These are phyloP conservation scores for Sphenostylis stenocarpa DNA, from an alignment of 306 rosid genomes.

Conservation along the genomic window DNA sequence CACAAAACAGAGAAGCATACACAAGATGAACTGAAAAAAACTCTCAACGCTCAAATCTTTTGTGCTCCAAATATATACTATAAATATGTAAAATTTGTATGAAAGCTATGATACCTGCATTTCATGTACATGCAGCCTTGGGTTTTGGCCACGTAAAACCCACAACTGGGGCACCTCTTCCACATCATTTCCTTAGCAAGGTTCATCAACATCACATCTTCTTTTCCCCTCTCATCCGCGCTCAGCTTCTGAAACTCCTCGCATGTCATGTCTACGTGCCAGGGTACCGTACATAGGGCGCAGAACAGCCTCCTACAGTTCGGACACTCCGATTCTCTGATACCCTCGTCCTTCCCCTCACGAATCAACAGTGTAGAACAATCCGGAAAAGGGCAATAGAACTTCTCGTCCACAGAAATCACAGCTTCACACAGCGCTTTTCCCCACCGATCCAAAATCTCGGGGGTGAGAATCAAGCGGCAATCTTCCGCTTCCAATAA, in stretches of 20 bases:
- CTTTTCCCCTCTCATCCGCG: constrained; percentile 35
- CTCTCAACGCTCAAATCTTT: too few relatives aligned
- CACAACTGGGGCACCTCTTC: constrained; percentile 46
- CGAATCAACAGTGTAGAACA: constrained; percentile 44
- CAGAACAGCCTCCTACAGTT: constrained; percentile 49
- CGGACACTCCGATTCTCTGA: constrained; percentile 37
- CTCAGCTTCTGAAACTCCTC: constrained; percentile 42
- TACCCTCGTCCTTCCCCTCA: constrained; percentile 23
- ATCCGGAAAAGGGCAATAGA: constrained; percentile 47
- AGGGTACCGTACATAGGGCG: constrained; percentile 43
- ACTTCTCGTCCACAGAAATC: constrained; percentile 22
- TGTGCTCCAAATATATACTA: too few relatives aligned
- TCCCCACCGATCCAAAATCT: constrained; percentile 51
- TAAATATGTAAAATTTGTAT: not conserved
- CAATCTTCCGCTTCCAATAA: constrained; percentile 35
- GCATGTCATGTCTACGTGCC: constrained; percentile 44
- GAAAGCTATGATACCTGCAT: constrained; percentile 42
- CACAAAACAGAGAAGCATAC: too few relatives aligned
- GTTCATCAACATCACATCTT: constrained; percentile 42
- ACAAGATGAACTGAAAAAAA: too few relatives aligned
- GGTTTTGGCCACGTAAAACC: constrained; percentile 40
- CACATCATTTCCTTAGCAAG: constrained; percentile 38
- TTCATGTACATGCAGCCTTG: constrained; percentile 41
- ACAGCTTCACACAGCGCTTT: constrained; percentile 39
- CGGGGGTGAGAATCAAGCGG: constrained; percentile 18